Conservation (phyloP, 2,329 filamentous ascomycete genomes). For the Zopfia rhizophila region DNA sequence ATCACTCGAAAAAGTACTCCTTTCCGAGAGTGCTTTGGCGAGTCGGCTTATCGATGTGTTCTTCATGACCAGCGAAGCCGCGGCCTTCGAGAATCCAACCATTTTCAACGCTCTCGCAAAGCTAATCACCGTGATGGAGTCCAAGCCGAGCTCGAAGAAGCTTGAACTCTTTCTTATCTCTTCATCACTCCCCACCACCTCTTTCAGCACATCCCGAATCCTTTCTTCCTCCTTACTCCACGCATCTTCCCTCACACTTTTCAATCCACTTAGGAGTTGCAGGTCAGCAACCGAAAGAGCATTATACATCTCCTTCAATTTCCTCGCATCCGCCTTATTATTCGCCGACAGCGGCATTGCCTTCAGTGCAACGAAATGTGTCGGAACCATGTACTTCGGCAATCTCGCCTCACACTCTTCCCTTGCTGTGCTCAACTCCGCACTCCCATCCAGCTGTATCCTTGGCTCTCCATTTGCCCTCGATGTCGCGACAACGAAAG, state of each 20-base stretch:
- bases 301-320: constrained; percentile 73
- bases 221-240: constrained; percentile 54
- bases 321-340: constrained; percentile 85
- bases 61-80: constrained; percentile 74
- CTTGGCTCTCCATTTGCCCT: constrained; percentile 27
- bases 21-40: constrained; percentile 42
- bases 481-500: constrained; percentile 66
- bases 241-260: constrained; percentile 27
- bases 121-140: constrained; percentile 84
- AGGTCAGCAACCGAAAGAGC: constrained; percentile 69
- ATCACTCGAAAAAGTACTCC: constrained; percentile 6
- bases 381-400: constrained; percentile 90
- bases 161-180: constrained; percentile 68
- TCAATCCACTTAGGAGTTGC: constrained; percentile 60
- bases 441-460: constrained; percentile 30
- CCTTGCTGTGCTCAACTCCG: constrained; percentile 34
- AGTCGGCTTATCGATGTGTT: constrained; percentile 58
- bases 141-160: constrained; percentile 86
- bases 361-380: constrained; percentile 78
- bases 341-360: constrained; percentile 84
- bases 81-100: constrained; percentile 68
- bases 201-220: constrained; percentile 65
- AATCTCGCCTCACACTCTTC: constrained; percentile 75
- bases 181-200: constrained; percentile 61
- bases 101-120: constrained; percentile 73